These are phyloP conservation scores for Arabidopsis hybrid DNA, from an alignment of 441 rosid genomes.

Conservation along the genomic window DNA sequence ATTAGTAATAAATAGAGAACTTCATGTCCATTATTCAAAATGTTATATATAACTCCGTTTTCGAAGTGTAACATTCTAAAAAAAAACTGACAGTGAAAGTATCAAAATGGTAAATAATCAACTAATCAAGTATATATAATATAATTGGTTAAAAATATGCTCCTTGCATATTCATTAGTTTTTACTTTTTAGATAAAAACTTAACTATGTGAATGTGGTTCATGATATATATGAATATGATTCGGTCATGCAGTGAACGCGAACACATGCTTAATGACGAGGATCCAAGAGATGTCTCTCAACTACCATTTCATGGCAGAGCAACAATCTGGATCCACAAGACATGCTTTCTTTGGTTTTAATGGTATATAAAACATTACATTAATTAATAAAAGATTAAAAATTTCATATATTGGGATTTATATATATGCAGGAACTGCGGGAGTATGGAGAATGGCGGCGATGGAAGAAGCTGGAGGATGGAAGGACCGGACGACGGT, in stretches of 20 bases:
- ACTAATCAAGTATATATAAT: too few species aligned
- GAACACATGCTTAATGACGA: conserved; percentile 42
- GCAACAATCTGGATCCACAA: conserved; percentile 42
- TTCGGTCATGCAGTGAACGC: conserved; percentile 37
- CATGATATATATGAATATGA: background rate
- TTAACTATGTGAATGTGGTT: conserved; percentile 39
- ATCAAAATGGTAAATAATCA: background rate
- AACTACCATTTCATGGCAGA: conserved; percentile 48
- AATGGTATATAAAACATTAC: conserved; percentile 28
- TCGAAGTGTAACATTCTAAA: background rate
- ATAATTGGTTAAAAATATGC: background rate
- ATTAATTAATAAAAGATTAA: background rate
- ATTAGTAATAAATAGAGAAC: too few species aligned
- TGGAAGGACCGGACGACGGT: conserved; percentile 61
- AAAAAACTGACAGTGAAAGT: background rate
- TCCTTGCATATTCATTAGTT: background rate
- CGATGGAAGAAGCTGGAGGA: conserved; percentile 63
- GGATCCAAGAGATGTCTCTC: conserved; percentile 48
- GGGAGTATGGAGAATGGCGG: conserved; percentile 65
- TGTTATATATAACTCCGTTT: background rate
- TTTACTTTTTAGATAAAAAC: conserved; percentile 9
- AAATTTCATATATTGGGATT: background rate
- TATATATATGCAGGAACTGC: conserved; percentile 50
- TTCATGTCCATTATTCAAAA: too few species aligned
- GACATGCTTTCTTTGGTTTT: conserved; percentile 47